Percentiles rank a stretch among this genome's conserved stretches.
Conservation (phyloP, 164 flowering plant species). For the Cinnamomum micranthum region DNA sequence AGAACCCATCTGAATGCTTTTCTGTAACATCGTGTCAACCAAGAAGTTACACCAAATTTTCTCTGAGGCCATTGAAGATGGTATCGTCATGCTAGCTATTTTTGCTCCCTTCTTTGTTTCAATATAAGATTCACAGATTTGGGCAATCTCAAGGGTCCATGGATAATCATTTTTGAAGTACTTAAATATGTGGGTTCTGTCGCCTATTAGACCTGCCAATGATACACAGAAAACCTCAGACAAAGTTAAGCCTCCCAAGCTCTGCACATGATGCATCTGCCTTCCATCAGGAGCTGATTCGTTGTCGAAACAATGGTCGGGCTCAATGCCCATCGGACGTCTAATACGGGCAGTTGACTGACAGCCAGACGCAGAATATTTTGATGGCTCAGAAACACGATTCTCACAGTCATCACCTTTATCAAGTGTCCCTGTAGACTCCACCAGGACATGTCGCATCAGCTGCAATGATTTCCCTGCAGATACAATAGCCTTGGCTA, state of each 20-base stretch:
- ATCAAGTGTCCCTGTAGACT: constrained; percentile 9
- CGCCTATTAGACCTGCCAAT: constrained; percentile 66
- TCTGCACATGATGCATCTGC: constrained; percentile 15
- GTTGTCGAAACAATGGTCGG: not conserved
- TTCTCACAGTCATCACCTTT: constrained; percentile 17
- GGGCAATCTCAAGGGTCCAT: constrained; percentile 12
- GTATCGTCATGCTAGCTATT: constrained; percentile 16
- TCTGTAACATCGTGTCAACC: constrained; percentile 37
- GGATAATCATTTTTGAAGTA: constrained; percentile 37
- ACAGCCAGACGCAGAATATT: not conserved
- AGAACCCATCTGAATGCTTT: constrained; percentile 11
- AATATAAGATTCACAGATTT: constrained; percentile 17
- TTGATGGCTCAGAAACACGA: constrained; percentile 18
- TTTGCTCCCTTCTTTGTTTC: constrained; percentile 19
- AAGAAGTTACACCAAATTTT: constrained; percentile 58
- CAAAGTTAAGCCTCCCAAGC: constrained; percentile 58
- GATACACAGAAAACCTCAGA: constrained; percentile 78
- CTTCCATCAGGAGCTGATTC: constrained; percentile 7
- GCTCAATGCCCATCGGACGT: not conserved
- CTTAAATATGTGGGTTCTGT: constrained; percentile 62
- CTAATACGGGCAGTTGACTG: not conserved
- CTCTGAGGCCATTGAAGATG: constrained; percentile 26
- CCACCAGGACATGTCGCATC: constrained; percentile 53
- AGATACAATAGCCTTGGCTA: constrained; percentile 71
- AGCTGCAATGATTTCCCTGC: constrained; percentile 97